Base-by-base conservation (phyloP, 345 rosid species). In the Rhizophora mangle region DNA sequence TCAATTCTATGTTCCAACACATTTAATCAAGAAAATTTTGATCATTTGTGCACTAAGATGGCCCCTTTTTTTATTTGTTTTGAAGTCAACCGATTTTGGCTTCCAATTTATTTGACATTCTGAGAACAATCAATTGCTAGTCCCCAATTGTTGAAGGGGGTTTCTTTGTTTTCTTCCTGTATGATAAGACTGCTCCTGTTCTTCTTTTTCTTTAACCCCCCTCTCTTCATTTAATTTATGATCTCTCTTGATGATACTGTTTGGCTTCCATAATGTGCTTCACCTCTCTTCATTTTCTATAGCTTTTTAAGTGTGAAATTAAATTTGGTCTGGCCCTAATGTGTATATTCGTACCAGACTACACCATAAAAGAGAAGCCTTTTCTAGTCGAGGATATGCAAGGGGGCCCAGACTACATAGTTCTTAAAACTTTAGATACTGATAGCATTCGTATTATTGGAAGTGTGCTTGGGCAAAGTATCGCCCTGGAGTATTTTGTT, bases 391-490 rank as follows among this genome's bases (percentile, higher is more conserved):
- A 79, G 80, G 95, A 88, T 73, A 91, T 91, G 97, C 83, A 74
- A 81, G 97, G 97, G 68, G 97, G 97, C 43, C 89, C 86, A 11
- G 97, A 94, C 70, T 85, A 82, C 65, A 78, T 91, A 9, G 85
- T 87, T 77, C 89, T 94, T 51, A 94, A 85, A 68, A 73, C 75
- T 11, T 76, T 94, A 76, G 98, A 94, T 79, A 89, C 87, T 52
- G 92, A 94, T 72, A 88, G 94, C 65, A 80, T 94, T 49, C 94
- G 96, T 62, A 81, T 89, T 31, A 91, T 94, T 72, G 97, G 94
- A 78, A 94, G 96, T 68, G 94, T 94, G 72, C 96, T 93, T 30
- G 98, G 97, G 21, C 97, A 89, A 76, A 93, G 98, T 64, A 93
- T 91, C 83, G 97, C 96, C 4, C 65, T 89, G 83, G 98, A 93